phyloP scores from a whole-genome alignment of 208 protist genomes.

The Trichomonas gallinae region DNA sequence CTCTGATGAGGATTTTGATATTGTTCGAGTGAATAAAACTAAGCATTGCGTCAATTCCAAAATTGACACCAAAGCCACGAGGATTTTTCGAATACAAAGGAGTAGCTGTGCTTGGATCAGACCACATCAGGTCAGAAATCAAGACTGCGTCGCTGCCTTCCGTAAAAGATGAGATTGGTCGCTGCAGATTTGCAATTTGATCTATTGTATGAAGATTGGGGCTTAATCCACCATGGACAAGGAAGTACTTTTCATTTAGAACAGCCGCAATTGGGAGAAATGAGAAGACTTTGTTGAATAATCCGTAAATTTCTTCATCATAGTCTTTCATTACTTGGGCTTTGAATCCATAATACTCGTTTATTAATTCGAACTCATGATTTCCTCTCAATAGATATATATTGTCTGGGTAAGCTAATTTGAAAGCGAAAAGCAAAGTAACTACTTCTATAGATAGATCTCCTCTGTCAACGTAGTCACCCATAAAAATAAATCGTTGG shows the following conservation, averaged over 20 bases:
- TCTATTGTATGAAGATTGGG: not conserved
- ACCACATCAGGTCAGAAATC: not conserved
- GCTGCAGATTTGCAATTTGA: not conserved
- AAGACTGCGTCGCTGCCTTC: not conserved
- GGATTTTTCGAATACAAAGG: not conserved
- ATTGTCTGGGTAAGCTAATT: constrained; percentile 48
- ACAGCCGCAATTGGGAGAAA: not conserved
- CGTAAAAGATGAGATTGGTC: not conserved
- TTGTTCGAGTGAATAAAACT: not conserved
- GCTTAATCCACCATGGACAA: not conserved
- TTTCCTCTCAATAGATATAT: constrained; percentile 92
- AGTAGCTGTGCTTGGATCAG: not conserved
- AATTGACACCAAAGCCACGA: not conserved
- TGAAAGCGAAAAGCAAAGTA: not conserved
- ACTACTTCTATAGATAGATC: not conserved
- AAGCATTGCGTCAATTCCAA: not conserved
- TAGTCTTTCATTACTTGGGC: not conserved
- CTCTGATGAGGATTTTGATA: not conserved
- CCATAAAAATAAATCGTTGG: constrained; percentile 39
- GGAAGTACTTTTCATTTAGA: not conserved
- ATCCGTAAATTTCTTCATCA: not conserved
- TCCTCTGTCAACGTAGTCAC: constrained; percentile 16
- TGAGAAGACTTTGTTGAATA: not conserved
- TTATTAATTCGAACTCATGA: constrained; percentile 87
- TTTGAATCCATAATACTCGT: constrained; percentile 89